Evolutionary conservation across 176 grass and related monocot genomes (phyloP), one percentile per base, ranked within the genome.

Genomic region (Canna indica): DNA sequence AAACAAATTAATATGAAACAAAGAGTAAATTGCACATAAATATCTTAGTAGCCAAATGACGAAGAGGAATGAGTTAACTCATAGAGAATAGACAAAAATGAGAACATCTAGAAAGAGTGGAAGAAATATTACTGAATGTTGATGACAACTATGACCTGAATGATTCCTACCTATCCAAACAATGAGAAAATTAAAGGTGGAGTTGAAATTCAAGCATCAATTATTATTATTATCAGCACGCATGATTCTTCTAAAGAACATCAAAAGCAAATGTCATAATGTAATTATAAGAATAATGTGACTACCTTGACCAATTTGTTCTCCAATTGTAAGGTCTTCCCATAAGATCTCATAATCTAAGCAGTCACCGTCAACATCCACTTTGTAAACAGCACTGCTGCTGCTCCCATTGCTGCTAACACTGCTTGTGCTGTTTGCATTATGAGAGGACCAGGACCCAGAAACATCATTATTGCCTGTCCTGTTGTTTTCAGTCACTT

Each of bases 291-390:
- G 38, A 71, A 41, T 75, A 73, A 75, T 77, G 60, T 65, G 29
- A 53, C 36, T 85, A 99, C 95, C 95, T 99, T 99, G 95, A 41
- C 95, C 95, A 71, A 94, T 84, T 72, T 99, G 90, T 81, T 94
- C 90, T 56, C 90, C 87, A 78, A 99, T 88, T 63, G 54, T 82
- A 47, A 99, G 90, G 80, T 99, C 95, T 81, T 94, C 95, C 95
- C 95, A 99, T 58, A 94, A 78, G 80, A 99, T 99, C 47, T 94
- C 95, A 80, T 93, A 99, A 80, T 99, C 95, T 67, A 99, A 84
- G 81, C 95, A 90, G 76, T 99, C 95, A 4, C 69, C 80, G 74
- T 99, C 90, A 72, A 85, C 72, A 76, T 99, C 90, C 72, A 88
- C 82, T 79, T 85, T 94, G 77, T 99, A 80, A 79, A 90, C 75